Evolutionary conservation across 1,284 basidiomycete genomes (phyloP).

Genomic region (Cutaneotrichosporon mucoides): DNA sequence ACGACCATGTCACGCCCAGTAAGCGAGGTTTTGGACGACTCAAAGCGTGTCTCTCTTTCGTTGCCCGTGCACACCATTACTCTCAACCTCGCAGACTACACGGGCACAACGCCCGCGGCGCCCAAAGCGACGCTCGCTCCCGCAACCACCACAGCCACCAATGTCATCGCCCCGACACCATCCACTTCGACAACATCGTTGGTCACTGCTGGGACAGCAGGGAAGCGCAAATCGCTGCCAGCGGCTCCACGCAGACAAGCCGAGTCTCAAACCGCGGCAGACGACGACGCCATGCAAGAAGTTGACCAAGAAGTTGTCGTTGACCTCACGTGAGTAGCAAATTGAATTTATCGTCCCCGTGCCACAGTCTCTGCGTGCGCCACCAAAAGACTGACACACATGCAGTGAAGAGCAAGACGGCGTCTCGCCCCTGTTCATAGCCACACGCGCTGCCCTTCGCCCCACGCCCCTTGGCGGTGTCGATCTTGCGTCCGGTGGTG

Average conservation of each 20-base stretch:
- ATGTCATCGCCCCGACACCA: neutral
- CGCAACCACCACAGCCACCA: conserved; percentile 4
- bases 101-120: conserved; percentile 8
- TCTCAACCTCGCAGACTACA: conserved; percentile 43
- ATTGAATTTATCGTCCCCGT: neutral
- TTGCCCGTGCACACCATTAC: conserved; percentile 39
- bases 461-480: conserved; percentile 3
- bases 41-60: conserved; percentile 22
- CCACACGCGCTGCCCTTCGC: conserved; percentile 30
- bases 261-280: neutral
- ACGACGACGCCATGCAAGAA: neutral
- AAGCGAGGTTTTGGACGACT: conserved; percentile 30
- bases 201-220: neutral
- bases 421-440: conserved; percentile 24
- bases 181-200: neutral
- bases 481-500: neutral
- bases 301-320: neutral
- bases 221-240: conserved; percentile 5
- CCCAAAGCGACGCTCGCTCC: conserved; percentile 5
- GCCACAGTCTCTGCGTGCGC: neutral
- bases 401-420: conserved; percentile 14
- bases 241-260: neutral
- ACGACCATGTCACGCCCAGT: conserved; percentile 21
- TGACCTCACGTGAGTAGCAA: conserved; percentile 12
- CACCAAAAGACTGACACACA: conserved; percentile 3